Evolutionary conservation across 2,329 filamentous ascomycete genomes (phyloP).

Genomic region (Coleophoma cylindrospora): DNA sequence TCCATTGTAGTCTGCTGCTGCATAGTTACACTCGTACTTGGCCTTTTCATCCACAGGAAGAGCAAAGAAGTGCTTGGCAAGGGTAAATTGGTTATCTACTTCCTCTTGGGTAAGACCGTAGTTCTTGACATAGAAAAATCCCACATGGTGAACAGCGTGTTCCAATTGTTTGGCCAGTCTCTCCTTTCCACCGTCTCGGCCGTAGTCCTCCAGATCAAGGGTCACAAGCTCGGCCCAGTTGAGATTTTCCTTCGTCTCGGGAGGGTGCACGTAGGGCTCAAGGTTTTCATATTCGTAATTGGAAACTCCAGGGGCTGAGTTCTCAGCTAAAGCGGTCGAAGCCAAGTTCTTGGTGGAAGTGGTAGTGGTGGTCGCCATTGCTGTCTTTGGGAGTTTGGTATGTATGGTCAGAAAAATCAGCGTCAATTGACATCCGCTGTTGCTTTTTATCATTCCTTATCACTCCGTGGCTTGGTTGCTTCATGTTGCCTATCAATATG

Average conservation of each 20-base stretch:
- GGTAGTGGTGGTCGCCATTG: slow-evolving; percentile 11
- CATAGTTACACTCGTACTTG: slow-evolving; percentile 46
- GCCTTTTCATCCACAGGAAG: slow-evolving; percentile 53
- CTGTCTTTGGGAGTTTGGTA: neutral
- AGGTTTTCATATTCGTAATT: slow-evolving; percentile 23
- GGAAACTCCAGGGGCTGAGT: slow-evolving; percentile 1
- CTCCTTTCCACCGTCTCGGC: slow-evolving; percentile 43
- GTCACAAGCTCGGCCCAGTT: slow-evolving; percentile 50
- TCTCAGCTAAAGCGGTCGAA: slow-evolving; percentile 6
- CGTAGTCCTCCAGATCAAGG: slow-evolving; percentile 44
- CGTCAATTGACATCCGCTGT: neutral
- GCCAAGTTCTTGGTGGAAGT: slow-evolving; percentile 12
- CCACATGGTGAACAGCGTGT: slow-evolving; percentile 43
- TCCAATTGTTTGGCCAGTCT: slow-evolving; percentile 44
- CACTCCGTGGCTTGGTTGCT: too few relatives aligned
- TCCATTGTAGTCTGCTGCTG: slow-evolving; percentile 51
- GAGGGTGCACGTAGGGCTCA: slow-evolving; percentile 37
- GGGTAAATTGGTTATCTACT: slow-evolving; percentile 55
- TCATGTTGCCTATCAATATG: neutral
- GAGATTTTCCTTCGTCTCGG: slow-evolving; percentile 38
- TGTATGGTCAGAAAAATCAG: neutral
- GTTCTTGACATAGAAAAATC: slow-evolving; percentile 61
- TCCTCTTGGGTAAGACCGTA: slow-evolving; percentile 56
- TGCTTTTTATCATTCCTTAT: too few relatives aligned
- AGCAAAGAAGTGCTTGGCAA: slow-evolving; percentile 53